Base-by-base conservation (phyloP, 345 rosid species). In the Garcia nutans region DNA sequence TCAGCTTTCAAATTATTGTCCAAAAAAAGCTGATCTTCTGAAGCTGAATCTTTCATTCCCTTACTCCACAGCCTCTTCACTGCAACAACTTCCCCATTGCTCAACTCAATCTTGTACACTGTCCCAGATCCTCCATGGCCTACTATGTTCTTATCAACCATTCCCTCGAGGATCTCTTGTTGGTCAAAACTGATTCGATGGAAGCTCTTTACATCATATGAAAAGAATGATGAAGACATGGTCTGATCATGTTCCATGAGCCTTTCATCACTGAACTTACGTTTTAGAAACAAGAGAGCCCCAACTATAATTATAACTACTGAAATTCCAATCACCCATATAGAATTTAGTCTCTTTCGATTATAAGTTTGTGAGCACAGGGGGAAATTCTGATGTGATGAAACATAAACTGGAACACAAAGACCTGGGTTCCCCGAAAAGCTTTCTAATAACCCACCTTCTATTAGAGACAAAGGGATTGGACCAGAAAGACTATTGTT, bases 51-150 rank as follows among this genome's bases (percentile, higher is more conserved):
- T 82, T 92, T 92, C 61, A 75, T 77, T 41, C 79, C 83, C 50
- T 78, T 85, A 68, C 93, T 87, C 93, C 93, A 86, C 65, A 92
- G 84, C 83, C 75, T 93, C 90, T 95, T 95, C 77, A 90, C 99
- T 41, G 99, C 97, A 10, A 92, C 82, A 33, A 88, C 91, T 73
- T 95, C 99, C 13, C 91, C 92, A 7, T 82, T 85, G 62, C 73
- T 82, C 76, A 92, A 76, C 55, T 81, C 89, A 9, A 91, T 89
- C 71, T 82, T 90, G 70, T 95, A 91, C 66, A 95, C 99, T 2
- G 89, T 86, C 60, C 99, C 94, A 0, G 92, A 91, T 57, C 99
- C 97, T 65, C 97, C 99, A 64, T 85, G 94, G 7, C 97, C 99
- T 58, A 91, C 95, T 12, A 87, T 91, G 88, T 95, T 92, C 82